Percentiles rank a stretch among this genome's conserved stretches.
These are phyloP conservation scores for Leccinum arenicola DNA, from an alignment of 768 basidiomycete species.

Conservation along the genomic window DNA sequence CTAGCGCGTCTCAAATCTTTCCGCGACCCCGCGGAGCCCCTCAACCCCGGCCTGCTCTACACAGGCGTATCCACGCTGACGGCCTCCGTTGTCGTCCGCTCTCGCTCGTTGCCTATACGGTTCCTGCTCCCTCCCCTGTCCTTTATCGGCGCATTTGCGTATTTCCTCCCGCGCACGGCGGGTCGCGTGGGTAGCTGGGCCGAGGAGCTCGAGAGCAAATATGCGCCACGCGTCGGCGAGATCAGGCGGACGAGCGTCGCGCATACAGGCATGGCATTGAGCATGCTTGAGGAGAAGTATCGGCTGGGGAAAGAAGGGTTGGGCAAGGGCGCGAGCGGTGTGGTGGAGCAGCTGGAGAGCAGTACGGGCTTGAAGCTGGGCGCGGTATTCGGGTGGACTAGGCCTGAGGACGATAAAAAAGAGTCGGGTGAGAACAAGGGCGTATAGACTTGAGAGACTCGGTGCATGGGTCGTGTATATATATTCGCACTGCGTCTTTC, in stretches of 20 bases:
- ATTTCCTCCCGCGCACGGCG: conserved; percentile 87
- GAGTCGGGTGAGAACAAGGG: conserved; percentile 14
- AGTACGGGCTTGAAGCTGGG: conserved; percentile 71
- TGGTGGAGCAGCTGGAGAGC: conserved; percentile 59
- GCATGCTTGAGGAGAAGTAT: conserved; percentile 51
- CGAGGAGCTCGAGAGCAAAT: conserved; percentile 63
- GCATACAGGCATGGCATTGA: conserved; percentile 59
- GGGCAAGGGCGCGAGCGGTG: conserved; percentile 42
- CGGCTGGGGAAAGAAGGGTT: conserved; percentile 44
- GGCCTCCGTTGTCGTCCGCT: conserved; percentile 83
- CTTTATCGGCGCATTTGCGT: conserved; percentile 62
- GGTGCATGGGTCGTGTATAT: background rate
- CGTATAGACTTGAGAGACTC: conserved; percentile 7
- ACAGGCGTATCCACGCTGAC: conserved; percentile 86
- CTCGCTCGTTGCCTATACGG: conserved; percentile 67
- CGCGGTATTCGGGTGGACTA: conserved; percentile 51
- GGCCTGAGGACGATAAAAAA: conserved; percentile 13
- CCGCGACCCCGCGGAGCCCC: conserved; percentile 72
- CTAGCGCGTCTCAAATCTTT: conserved; percentile 82
- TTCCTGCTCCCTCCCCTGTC: conserved; percentile 74
- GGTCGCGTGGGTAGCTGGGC: conserved; percentile 65
- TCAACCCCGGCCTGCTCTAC: conserved; percentile 89
- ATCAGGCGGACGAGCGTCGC: conserved; percentile 64
- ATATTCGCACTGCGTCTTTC: conserved; percentile 1
- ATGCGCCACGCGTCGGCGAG: conserved; percentile 66